phyloP scores from a whole-genome alignment of 371 early-diverging fungal species.

The Phascolomyces articulosus region DNA sequence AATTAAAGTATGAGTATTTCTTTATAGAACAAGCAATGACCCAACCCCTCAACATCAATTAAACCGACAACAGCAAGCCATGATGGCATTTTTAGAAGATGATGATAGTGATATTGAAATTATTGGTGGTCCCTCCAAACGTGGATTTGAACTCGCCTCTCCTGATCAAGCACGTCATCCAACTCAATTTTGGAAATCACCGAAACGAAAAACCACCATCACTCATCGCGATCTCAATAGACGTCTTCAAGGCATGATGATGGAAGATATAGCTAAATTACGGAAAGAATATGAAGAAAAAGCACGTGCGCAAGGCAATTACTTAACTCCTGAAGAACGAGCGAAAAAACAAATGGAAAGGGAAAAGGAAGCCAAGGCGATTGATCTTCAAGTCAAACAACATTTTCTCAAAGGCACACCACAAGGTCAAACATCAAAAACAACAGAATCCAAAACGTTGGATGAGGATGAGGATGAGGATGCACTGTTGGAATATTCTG shows the following conservation, averaged over 20 bases:
- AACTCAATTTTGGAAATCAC: constrained; percentile 10
- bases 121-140: background rate
- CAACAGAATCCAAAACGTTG: too few species aligned
- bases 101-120: constrained; percentile 11
- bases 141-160: constrained; percentile 8
- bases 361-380: constrained; percentile 34
- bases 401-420: constrained; percentile 13
- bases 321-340: constrained; percentile 36
- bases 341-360: constrained; percentile 33
- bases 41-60: background rate
- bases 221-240: constrained; percentile 31
- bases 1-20: too few species aligned
- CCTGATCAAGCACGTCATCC: constrained; percentile 11
- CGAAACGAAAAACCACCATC: constrained; percentile 10
- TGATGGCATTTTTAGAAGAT: constrained; percentile 7
- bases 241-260: constrained; percentile 27
- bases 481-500: background rate
- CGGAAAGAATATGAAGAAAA: constrained; percentile 36
- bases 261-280: constrained; percentile 29
- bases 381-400: constrained; percentile 26
- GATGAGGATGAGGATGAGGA: constrained; percentile 10
- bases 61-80: background rate
- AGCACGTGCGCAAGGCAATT: constrained; percentile 37
- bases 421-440: background rate
- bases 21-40: background rate